Base-by-base conservation (phyloP, 495 filamentous ascomycete genomes). In the Trichocladium uniseriatum region DNA sequence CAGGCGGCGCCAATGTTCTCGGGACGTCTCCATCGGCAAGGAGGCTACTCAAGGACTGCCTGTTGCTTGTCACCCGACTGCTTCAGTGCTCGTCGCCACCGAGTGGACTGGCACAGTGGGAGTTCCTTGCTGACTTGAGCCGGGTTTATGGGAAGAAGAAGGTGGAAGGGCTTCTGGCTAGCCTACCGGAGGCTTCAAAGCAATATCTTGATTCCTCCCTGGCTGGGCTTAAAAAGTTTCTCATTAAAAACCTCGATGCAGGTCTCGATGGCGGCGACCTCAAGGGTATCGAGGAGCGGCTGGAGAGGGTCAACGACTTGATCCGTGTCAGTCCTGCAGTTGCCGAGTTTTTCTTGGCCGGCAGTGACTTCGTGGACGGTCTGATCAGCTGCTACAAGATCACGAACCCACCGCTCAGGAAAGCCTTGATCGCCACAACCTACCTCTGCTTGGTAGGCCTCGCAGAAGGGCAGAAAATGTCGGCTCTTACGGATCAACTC, bases 301-400 rank as follows among this genome's bases (percentile, higher is more conserved):
- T 79, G 6, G 69, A 70, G 43, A 56, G 65, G 24, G 52, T 76
- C 0, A 75, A 75, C 43, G 67, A 73, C 39, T 63, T 86, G 1
- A 63, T 84, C 3, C 69, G 74, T 44, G 63, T 66, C 8, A 83
- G 75, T 5, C 70, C 76, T 0, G 66, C 75, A 5, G 63, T 70
- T 22, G 76, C 75, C 13, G 59, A 60, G n/a, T 80, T 82, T 56
- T 80, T 94, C 40, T 74, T 94, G 62, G 81, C 81, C 1, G 89
- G 89, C 15, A 86, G 86, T 40, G 89, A 95, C 62, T 89, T 89
- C 56, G 59, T 94, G 11, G 89, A 95, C 58, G 80, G 82, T 3
- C 69, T 94, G 13, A 68, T 75, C 28, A 76, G 71, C 52, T 78
- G 78, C 43, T 94, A 85, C 63, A 77, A 71, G 37, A 67, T 79